phyloP scores from a whole-genome alignment of 768 basidiomycete genomes.

The Mycena metata region DNA sequence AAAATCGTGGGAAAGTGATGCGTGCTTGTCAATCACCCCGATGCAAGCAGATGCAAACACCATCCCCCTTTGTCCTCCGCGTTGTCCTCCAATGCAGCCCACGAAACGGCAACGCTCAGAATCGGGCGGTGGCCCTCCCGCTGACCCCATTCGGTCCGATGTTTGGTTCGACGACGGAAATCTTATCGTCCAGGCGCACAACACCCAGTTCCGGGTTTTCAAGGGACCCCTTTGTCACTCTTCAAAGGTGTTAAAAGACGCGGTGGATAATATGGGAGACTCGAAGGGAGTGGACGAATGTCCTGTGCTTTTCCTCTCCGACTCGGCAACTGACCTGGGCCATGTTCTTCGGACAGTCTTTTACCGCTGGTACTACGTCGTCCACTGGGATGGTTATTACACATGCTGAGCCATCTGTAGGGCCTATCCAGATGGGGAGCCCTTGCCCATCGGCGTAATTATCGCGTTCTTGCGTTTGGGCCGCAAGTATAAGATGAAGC shows the following conservation, averaged over 20 bases:
- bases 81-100: too few relatives aligned
- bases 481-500: not conserved
- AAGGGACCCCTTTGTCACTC: not conserved
- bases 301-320: not conserved
- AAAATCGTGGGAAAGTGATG: too few relatives aligned
- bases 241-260: not conserved
- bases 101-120: too few relatives aligned
- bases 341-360: not conserved
- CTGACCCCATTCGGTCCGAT: too few relatives aligned
- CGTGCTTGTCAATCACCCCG: too few relatives aligned
- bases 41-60: too few relatives aligned
- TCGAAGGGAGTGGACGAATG: conserved; percentile 17
- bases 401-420: not conserved
- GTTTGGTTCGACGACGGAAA: too few relatives aligned
- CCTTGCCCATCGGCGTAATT: not conserved
- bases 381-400: too few relatives aligned
- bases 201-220: conserved; percentile 6
- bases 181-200: not conserved
- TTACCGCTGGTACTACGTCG: conserved; percentile 10
- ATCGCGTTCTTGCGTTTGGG: conserved; percentile 1
- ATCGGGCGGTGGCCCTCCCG: too few relatives aligned
- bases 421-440: not conserved
- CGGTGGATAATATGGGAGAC: not conserved
- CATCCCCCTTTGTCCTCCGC: too few relatives aligned
- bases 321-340: not conserved